Conservation (phyloP, 1,139 yeast species). For the Meyerozyma sp. region DNA sequence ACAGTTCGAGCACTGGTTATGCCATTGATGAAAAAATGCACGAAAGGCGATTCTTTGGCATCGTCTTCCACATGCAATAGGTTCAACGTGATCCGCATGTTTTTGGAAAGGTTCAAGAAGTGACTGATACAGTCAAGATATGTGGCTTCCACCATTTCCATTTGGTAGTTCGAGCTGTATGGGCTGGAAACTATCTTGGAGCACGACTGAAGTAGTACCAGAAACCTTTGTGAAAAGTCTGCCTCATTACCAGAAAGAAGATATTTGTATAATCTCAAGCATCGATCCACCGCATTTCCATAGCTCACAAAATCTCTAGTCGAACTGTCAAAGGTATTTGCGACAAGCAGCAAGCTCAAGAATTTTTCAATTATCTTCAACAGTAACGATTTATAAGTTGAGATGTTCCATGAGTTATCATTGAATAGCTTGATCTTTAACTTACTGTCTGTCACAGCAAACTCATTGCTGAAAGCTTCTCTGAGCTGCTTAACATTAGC, state of each 20-base stretch:
- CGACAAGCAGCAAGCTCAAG: conserved; percentile 24
- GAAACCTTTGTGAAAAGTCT: conserved; percentile 39
- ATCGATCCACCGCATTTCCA: conserved; percentile 22
- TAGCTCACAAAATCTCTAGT: conserved; percentile 15
- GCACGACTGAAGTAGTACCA: conserved; percentile 22
- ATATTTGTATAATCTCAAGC: conserved; percentile 37
- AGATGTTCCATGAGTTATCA: conserved; percentile 46
- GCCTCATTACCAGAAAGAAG: conserved; percentile 54
- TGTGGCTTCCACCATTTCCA: conserved; percentile 26
- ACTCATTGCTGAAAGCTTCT: conserved; percentile 48
- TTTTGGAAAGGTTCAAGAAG: conserved; percentile 29
- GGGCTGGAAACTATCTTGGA: conserved; percentile 15
- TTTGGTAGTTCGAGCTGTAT: conserved; percentile 11
- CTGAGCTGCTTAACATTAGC: conserved; percentile 37
- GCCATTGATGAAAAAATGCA: conserved; percentile 35
- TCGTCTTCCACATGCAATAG: conserved; percentile 26
- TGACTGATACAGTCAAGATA: conserved; percentile 27
- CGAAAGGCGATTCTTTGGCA: conserved; percentile 27
- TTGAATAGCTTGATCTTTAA: conserved; percentile 28
- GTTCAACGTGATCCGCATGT: conserved; percentile 22
- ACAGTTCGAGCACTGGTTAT: conserved; percentile 30
- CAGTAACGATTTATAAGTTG: conserved; percentile 58
- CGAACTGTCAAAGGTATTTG: conserved; percentile 16
- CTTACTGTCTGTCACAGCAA: conserved; percentile 49
- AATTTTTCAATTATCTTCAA: conserved; percentile 45